phyloP scores from a whole-genome alignment of 768 basidiomycete genomes.

The Pleurotus platypus region DNA sequence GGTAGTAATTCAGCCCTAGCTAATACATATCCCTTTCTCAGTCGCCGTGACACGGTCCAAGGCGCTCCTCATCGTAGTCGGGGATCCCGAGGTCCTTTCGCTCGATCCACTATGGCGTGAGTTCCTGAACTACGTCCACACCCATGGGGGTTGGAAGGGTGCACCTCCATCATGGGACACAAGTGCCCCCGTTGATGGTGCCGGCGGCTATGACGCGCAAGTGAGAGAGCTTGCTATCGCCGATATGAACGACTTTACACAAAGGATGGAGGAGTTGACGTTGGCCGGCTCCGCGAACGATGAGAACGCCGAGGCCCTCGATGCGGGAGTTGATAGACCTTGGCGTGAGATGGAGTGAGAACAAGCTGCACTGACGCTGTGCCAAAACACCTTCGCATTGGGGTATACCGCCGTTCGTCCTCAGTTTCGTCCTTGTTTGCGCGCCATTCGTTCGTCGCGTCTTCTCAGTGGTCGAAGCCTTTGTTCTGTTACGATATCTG shows the following conservation, averaged over 20 bases:
- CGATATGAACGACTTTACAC: constrained; percentile 40
- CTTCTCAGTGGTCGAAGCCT: too few relatives aligned
- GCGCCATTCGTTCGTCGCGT: too few relatives aligned
- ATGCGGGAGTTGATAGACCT: constrained; percentile 34
- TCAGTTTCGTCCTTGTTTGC: too few relatives aligned
- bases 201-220: constrained; percentile 35
- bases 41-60: constrained; percentile 63
- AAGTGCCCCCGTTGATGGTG: constrained; percentile 26
- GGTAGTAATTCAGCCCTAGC: neutral
- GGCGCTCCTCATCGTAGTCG: constrained; percentile 56
- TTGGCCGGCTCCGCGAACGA: constrained; percentile 21
- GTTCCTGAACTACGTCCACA: constrained; percentile 55
- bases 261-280: constrained; percentile 29
- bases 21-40: constrained; percentile 15
- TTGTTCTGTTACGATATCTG: too few relatives aligned
- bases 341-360: constrained; percentile 38
- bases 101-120: constrained; percentile 61
- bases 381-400: neutral
- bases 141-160: constrained; percentile 53
- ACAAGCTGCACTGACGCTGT: neutral
- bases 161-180: constrained; percentile 50
- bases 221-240: constrained; percentile 25
- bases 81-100: constrained; percentile 54
- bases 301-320: constrained; percentile 12
- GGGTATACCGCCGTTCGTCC: too few relatives aligned